phyloP scores from a whole-genome alignment of 139 green algal genomes.

The Mesostigma viride region DNA sequence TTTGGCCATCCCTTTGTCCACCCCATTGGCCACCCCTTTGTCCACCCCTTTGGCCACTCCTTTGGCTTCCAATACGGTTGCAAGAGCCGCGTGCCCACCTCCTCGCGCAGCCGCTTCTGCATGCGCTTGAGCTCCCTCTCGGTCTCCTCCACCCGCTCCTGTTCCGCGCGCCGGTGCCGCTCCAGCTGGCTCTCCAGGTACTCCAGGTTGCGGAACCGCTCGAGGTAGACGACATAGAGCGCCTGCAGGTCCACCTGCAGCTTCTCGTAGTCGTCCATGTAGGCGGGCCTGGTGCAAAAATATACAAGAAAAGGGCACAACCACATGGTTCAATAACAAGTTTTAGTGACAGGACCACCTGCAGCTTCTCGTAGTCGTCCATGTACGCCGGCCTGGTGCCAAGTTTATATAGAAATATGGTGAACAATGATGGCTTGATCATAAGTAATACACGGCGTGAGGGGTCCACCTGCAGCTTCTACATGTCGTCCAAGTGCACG shows the following conservation, averaged over 20 bases:
- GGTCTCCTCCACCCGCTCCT: slow-evolving; percentile 50
- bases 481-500: too few relatives aligned
- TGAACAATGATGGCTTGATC: too few relatives aligned
- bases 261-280: slow-evolving; percentile 75
- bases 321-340: background rate
- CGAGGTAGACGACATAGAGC: slow-evolving; percentile 48
- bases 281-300: slow-evolving; percentile 43
- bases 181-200: slow-evolving; percentile 60
- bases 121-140: slow-evolving; percentile 57
- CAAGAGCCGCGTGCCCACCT: too few relatives aligned
- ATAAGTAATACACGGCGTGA: too few relatives aligned
- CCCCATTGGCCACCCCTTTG: too few relatives aligned
- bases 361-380: slow-evolving; percentile 61
- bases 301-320: background rate
- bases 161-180: slow-evolving; percentile 40
- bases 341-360: slow-evolving; percentile 42
- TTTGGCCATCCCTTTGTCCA: too few relatives aligned
- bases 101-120: slow-evolving; percentile 57
- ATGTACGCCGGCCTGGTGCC: background rate
- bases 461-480: too few relatives aligned
- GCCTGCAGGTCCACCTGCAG: slow-evolving; percentile 58
- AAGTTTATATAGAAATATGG: too few relatives aligned
- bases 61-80: too few relatives aligned
- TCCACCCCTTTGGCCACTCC: too few relatives aligned
- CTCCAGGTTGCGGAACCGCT: slow-evolving; percentile 62